Evolutionary conservation across 2,329 filamentous ascomycete genomes (phyloP).

Genomic region (Aquanectria penicillioides): DNA sequence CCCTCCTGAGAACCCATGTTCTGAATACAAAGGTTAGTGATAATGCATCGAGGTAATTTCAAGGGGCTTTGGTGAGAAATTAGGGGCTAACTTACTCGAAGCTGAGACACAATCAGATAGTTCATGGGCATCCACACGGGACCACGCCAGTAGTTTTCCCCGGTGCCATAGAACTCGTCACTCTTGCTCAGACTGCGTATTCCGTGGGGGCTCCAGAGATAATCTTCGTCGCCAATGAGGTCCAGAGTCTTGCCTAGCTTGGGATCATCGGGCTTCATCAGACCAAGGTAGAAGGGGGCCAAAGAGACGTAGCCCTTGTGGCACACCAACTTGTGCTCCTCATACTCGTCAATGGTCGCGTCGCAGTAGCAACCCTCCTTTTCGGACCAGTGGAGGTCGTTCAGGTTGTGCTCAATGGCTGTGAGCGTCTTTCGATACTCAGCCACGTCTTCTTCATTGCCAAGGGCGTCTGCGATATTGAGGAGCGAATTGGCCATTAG

Average conservation of each 20-base stretch:
- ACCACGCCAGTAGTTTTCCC: conserved; percentile 96
- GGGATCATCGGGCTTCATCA: conserved; percentile 78
- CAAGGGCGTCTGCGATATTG: conserved; percentile 81
- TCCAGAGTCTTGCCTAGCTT: conserved; percentile 80
- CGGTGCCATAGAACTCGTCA: conserved; percentile 85
- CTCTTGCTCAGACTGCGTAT: conserved; percentile 88
- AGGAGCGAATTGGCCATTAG: conserved; percentile 90
- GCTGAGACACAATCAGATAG: conserved; percentile 82
- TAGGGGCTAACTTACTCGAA: conserved; percentile 70
- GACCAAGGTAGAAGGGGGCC: conserved; percentile 89
- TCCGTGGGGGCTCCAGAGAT: conserved; percentile 92
- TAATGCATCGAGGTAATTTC: too few relatives aligned
- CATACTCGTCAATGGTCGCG: conserved; percentile 93
- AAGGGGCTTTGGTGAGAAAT: too few relatives aligned
- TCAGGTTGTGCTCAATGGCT: conserved; percentile 85
- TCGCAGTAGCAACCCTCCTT: conserved; percentile 89
- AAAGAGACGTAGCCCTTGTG: conserved; percentile 97
- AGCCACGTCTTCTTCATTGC: conserved; percentile 77
- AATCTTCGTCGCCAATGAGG: conserved; percentile 80
- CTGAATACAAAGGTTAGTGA: conserved; percentile 50
- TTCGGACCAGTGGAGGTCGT: conserved; percentile 93
- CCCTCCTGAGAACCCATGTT: conserved; percentile 72
- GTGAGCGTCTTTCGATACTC: conserved; percentile 77
- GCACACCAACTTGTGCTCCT: conserved; percentile 89
- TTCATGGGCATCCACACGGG: conserved; percentile 98